These are phyloP conservation scores for Syzygium syzygioides DNA, from an alignment of 441 rosid species.

Conservation along the genomic window DNA sequence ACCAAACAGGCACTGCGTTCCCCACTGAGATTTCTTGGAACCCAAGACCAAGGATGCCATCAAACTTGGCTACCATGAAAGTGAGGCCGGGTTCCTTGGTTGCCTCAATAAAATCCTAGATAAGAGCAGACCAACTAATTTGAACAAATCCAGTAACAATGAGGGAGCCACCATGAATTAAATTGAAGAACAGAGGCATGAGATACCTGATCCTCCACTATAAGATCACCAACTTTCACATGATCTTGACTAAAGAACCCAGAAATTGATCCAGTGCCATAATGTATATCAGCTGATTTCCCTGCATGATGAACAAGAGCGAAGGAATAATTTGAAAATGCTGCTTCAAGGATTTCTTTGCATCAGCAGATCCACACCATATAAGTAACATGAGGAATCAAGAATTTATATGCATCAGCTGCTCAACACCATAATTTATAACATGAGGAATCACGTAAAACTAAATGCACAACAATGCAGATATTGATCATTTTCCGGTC, in stretches of 20 bases:
- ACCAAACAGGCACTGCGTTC: slow-evolving; percentile 77
- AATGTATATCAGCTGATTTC: slow-evolving; percentile 62
- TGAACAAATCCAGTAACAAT: not conserved
- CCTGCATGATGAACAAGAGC: slow-evolving; percentile 27
- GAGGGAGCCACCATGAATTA: not conserved
- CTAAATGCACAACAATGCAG: not conserved
- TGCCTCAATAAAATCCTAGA: slow-evolving; percentile 80
- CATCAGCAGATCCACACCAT: not conserved
- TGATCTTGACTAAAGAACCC: slow-evolving; percentile 73
- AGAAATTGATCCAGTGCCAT: slow-evolving; percentile 82
- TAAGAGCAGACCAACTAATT: not conserved
- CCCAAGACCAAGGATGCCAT: slow-evolving; percentile 88
- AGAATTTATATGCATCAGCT: not conserved
- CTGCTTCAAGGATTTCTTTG: not conserved
- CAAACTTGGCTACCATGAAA: slow-evolving; percentile 72
- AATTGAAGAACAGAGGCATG: slow-evolving; percentile 1
- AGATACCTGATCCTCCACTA: slow-evolving; percentile 58
- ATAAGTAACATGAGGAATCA: not conserved
- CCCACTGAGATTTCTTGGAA: slow-evolving; percentile 86
- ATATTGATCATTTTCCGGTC: not conserved
- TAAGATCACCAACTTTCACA: slow-evolving; percentile 64
- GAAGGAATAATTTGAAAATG: not conserved
- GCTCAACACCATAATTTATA: not conserved
- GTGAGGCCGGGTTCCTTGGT: slow-evolving; percentile 70
- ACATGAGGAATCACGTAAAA: not conserved